phyloP scores from a whole-genome alignment of 352 stramenopile genomes.

The Elongisporangium anandrum region DNA sequence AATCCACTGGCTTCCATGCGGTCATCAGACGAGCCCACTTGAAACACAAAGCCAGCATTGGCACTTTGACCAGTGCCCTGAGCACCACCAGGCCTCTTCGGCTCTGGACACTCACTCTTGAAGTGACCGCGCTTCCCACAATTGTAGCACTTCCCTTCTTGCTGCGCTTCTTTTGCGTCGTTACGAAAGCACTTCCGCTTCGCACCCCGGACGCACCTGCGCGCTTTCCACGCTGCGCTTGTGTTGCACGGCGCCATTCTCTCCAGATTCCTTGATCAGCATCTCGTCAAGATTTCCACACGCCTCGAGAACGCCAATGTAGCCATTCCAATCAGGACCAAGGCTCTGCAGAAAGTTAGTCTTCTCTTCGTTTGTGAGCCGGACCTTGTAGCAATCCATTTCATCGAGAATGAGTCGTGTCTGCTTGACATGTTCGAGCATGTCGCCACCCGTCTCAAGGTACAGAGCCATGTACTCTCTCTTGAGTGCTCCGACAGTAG shows the following conservation, averaged over 20 bases:
- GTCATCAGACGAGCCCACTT: neutral
- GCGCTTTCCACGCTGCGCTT: slow-evolving; percentile 1
- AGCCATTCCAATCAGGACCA: slow-evolving; percentile 9
- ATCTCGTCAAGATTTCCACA: slow-evolving; percentile 4
- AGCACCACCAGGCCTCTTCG: too few species aligned
- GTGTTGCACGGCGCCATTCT: slow-evolving; percentile 1
- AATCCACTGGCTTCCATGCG: neutral
- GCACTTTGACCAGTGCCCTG: neutral
- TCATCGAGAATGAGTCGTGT: slow-evolving; percentile 6
- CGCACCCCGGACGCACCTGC: neutral
- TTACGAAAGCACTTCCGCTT: slow-evolving; percentile 1
- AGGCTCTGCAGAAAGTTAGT: slow-evolving; percentile 7
- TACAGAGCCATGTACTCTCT: slow-evolving; percentile 3
- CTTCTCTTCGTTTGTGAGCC: slow-evolving; percentile 5
- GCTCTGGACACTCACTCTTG: slow-evolving; percentile 8
- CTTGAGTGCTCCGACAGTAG: slow-evolving; percentile 3
- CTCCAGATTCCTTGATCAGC: slow-evolving; percentile 9
- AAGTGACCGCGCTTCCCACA: slow-evolving; percentile 12
- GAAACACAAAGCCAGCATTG: neutral
- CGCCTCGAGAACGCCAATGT: slow-evolving; percentile 4
- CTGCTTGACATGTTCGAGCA: slow-evolving; percentile 5
- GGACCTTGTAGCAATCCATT: slow-evolving; percentile 7
- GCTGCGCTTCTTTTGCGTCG: neutral
- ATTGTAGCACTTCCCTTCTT: slow-evolving; percentile 6
- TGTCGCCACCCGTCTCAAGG: slow-evolving; percentile 1